These are phyloP conservation scores for Colletotrichum viniferum DNA, from an alignment of 2,329 filamentous ascomycete species.

Conservation along the genomic window DNA sequence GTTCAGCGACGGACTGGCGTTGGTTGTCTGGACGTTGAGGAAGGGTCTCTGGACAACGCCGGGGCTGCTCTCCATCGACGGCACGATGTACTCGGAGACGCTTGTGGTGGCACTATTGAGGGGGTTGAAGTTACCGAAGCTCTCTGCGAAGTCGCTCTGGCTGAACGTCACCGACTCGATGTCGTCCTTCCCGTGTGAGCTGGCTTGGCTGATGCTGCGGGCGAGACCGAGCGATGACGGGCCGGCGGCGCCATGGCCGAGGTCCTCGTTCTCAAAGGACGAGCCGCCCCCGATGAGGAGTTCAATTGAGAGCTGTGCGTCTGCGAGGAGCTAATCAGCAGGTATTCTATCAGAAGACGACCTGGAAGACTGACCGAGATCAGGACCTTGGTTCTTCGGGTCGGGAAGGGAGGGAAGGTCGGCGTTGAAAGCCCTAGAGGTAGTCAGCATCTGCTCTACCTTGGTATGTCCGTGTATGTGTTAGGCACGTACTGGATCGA, in stretches of 20 bases:
- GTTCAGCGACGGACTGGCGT: background rate
- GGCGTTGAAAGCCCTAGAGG: background rate
- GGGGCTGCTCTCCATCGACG: constrained; percentile 3
- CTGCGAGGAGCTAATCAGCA: background rate
- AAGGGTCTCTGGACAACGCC: background rate
- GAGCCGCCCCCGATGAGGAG: background rate
- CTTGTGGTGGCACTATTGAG: background rate
- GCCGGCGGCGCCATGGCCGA: background rate
- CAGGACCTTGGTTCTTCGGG: background rate
- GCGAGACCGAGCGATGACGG: background rate
- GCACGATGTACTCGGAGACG: background rate
- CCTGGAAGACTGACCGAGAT: background rate
- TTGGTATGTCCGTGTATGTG: background rate
- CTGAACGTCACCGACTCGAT: constrained; percentile 2
- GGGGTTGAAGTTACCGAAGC: background rate
- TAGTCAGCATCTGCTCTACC: background rate
- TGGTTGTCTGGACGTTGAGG: background rate
- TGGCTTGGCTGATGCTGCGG: background rate
- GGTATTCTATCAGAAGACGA: background rate
- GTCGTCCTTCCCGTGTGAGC: constrained; percentile 2
- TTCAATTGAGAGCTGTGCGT: constrained; percentile 3
- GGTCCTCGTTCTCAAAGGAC: background rate
- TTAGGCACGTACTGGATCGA: background rate
- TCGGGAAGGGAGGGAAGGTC: background rate
- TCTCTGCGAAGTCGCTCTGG: background rate